Percentiles rank a stretch among this genome's conserved stretches.
These are phyloP conservation scores for Polygonum maritimum DNA, from an alignment of 148 eudicot genomes.

Conservation along the genomic window DNA sequence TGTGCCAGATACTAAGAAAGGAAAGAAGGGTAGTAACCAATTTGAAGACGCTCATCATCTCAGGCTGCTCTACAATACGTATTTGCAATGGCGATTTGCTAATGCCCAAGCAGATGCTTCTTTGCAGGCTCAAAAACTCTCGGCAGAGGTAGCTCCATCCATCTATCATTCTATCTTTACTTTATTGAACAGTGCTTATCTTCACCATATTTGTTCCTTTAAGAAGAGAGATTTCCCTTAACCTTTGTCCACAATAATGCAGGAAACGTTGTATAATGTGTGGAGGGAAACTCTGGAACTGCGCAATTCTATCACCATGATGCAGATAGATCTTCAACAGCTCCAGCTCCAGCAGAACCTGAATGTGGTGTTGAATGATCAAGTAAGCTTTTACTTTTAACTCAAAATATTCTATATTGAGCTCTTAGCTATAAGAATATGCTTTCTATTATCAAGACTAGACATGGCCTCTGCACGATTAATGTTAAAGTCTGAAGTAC, in stretches of 20 bases:
- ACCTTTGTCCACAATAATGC: constrained; percentile 20
- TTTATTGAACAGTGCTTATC: background rate
- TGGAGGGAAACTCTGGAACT: constrained; percentile 57
- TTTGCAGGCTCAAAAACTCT: constrained; percentile 36
- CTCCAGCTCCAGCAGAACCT: constrained; percentile 51
- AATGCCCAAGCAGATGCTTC: constrained; percentile 67
- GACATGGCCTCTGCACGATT: background rate
- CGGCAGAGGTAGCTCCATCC: constrained; percentile 58
- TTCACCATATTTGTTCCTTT: background rate
- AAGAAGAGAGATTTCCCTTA: background rate
- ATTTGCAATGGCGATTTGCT: constrained; percentile 81
- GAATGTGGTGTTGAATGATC: constrained; percentile 37
- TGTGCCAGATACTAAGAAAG: constrained; percentile 69
- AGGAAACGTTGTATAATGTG: constrained; percentile 60
- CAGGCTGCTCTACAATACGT: constrained; percentile 66
- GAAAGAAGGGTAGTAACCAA: constrained; percentile 53
- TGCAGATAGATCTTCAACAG: constrained; percentile 53
- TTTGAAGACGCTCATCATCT: constrained; percentile 82
- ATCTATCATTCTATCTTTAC: background rate
- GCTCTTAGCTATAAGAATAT: too few species aligned
- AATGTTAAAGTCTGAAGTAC: background rate
- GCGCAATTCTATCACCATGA: constrained; percentile 43
- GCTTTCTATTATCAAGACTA: too few species aligned
- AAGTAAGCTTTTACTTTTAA: constrained; percentile 28
- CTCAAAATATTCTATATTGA: too few species aligned